phyloP scores from a whole-genome alignment of 179 eudicot genomes.

The Spergularia azorica region DNA sequence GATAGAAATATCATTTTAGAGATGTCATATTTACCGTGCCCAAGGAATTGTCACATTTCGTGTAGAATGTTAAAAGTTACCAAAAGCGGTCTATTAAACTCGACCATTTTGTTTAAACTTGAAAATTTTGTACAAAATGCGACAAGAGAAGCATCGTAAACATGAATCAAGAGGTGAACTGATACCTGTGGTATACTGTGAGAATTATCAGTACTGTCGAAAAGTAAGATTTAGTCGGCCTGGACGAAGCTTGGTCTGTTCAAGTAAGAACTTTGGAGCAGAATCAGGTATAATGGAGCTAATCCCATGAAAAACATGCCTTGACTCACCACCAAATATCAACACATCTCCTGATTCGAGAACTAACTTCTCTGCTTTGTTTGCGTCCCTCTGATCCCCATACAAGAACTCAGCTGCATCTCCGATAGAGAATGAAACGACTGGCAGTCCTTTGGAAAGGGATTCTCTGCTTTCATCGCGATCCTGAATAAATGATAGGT shows the following conservation, averaged over 20 bases:
- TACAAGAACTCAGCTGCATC: conserved; percentile 74
- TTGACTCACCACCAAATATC: conserved; percentile 75
- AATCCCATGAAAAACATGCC: conserved; percentile 67
- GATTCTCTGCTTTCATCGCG: conserved; percentile 68
- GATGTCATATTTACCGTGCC: no score
- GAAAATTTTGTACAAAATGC: no score
- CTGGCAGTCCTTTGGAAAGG: conserved; percentile 53
- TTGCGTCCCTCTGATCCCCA: conserved; percentile 46
- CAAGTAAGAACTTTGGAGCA: conserved; percentile 48
- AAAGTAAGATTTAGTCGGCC: conserved; percentile 81
- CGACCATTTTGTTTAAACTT: no score
- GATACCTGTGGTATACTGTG: no score
- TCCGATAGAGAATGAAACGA: conserved; percentile 71
- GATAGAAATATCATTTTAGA: no score
- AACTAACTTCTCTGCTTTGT: conserved; percentile 42
- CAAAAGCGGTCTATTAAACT: no score
- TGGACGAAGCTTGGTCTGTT: conserved; percentile 40
- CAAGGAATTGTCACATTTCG: no score
- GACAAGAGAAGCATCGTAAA: no score
- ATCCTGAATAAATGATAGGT: conserved; percentile 42
- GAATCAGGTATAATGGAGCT: conserved; percentile 41
- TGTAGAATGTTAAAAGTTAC: no score
- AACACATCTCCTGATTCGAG: conserved; percentile 80
- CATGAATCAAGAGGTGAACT: no score
- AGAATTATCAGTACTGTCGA: conserved; percentile 38